phyloP scores from a whole-genome alignment of 2,329 filamentous ascomycete species.

The Tympanopsis confertula region DNA sequence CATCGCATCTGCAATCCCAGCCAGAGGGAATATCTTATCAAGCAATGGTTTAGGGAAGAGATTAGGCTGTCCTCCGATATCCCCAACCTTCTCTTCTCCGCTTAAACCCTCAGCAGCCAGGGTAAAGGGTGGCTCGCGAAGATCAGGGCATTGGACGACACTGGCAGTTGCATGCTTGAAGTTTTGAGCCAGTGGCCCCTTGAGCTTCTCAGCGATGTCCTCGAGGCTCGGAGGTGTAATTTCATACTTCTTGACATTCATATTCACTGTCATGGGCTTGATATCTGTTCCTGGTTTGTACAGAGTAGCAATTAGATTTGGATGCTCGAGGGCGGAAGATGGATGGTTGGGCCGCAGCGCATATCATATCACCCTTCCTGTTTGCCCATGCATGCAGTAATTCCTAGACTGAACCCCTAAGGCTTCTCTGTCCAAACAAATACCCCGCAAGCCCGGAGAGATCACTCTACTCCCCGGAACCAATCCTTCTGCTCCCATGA shows the following conservation, averaged over 20 bases:
- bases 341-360: too few species aligned
- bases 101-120: conserved; percentile 25
- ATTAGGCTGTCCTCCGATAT: conserved; percentile 29
- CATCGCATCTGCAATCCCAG: conserved; percentile 18
- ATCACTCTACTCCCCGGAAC: too few species aligned
- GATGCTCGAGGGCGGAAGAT: too few species aligned
- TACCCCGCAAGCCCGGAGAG: too few species aligned
- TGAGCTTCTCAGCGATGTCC: conserved; percentile 10
- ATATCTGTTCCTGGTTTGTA: too few species aligned
- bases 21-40: conserved; percentile 18
- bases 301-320: too few species aligned
- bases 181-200: conserved; percentile 8
- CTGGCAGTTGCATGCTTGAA: conserved; percentile 10
- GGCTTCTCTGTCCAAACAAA: too few species aligned
- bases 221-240: conserved; percentile 13
- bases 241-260: conserved; percentile 8
- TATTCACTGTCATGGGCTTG: too few species aligned
- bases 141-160: conserved; percentile 20
- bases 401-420: too few species aligned
- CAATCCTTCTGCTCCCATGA: too few species aligned
- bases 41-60: conserved; percentile 22
- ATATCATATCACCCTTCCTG: too few species aligned
- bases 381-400: too few species aligned
- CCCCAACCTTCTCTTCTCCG: conserved; percentile 24
- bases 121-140: conserved; percentile 20